Evolutionary conservation across 495 filamentous ascomycete genomes (phyloP).

Genomic region (Annulohypoxylon bovei): DNA sequence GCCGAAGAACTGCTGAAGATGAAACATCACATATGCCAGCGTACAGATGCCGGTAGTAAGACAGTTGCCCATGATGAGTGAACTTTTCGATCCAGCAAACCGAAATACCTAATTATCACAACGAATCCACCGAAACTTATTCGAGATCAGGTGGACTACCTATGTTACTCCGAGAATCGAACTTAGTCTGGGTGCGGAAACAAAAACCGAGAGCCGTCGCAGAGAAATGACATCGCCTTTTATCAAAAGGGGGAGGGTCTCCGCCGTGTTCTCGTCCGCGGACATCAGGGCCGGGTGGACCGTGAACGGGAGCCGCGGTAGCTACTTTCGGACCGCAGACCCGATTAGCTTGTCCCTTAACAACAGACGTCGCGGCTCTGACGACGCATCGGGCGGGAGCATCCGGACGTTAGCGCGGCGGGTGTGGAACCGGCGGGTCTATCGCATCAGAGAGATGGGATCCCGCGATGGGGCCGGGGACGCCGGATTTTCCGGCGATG

Average conservation of each 20-base stretch:
- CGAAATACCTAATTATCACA: too few species aligned
- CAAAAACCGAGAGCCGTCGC: neutral
- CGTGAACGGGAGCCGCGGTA: neutral
- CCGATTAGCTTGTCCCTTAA: too few species aligned
- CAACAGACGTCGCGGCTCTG: too few species aligned
- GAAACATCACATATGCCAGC: neutral
- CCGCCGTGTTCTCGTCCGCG: neutral
- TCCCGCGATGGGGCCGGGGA: neutral
- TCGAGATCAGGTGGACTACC: conserved; percentile 1
- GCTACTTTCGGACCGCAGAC: neutral
- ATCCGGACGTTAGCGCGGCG: neutral
- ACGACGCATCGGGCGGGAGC: neutral
- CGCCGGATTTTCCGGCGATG: neutral
- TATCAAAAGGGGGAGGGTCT: neutral
- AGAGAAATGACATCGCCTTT: neutral
- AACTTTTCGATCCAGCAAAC: neutral
- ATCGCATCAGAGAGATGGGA: neutral
- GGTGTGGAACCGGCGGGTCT: neutral
- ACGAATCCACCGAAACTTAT: neutral
- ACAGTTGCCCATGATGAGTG: neutral
- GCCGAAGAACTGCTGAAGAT: neutral
- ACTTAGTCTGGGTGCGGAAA: neutral
- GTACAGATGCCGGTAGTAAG: neutral
- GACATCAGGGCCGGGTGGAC: neutral
- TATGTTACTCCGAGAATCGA: conserved; percentile 1